Base-by-base conservation (phyloP, 306 rosid genomes). In the Benincasa hispida region DNA sequence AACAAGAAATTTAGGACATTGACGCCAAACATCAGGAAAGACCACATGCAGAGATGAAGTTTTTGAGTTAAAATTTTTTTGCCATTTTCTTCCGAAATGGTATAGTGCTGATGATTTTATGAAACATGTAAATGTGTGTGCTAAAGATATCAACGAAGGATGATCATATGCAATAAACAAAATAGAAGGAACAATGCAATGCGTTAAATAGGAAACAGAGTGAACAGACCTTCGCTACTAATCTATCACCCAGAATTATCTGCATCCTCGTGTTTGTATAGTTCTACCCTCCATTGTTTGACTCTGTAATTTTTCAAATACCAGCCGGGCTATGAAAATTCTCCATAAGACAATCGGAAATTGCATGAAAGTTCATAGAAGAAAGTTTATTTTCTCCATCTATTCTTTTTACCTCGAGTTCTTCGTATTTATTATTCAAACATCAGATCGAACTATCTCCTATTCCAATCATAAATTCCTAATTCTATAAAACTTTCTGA, bases 21-120 rank as follows among this genome's bases (percentile, higher is more conserved):
- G 13, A 37, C 55, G 27, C 39, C 27, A 14, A 76, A 28, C 72
- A 60, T 5, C 57, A 77, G 72, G 37, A 77, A 74, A 77, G 66
- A 30, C 12, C 60, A 47, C 8, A 24, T 61, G 28, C 58, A 58
- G 50, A 18, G n/a, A 24, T 5, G 76, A 72, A 72, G 47, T 30
- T 51, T 50, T 18, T 18, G 25, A 50, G 76, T 14, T 27, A 28
- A 48, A 18, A 17, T 50, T 18, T 72, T 48, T 79, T 62, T 17
- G 35, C 53, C 35, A 53, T 21, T 48, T 18, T 76, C 76, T 65
- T n/a, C 25, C 76, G 62, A 72, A 32, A 62, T 76, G 78, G 75
- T 68, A 66, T 30, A 66, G 60, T 53, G 69, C 77, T 75, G 41
- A 67, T 55, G 48, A 63, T 28, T 75, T 56, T 11, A 25, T 27